Evolutionary conservation across 495 filamentous ascomycete genomes (phyloP), one percentile per base, ranked within the genome.

Genomic region (Xylaria palmicola): DNA sequence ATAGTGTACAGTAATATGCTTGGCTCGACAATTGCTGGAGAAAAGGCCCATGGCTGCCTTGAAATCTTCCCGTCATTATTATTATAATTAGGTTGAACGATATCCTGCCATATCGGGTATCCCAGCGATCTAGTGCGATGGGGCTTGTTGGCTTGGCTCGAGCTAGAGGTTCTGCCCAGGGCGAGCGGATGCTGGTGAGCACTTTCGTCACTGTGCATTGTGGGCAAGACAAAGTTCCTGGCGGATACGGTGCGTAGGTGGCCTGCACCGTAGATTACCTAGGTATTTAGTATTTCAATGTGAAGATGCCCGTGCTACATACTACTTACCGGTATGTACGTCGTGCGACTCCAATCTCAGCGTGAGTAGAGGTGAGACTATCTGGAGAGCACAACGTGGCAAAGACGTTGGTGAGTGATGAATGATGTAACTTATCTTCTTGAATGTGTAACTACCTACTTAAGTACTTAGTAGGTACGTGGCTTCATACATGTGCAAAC

Each of bases 171-270:
- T n/a, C 22, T 24, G 24, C 50, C 19, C 13, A 53, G 26, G 19
- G 29, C 27, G 32, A 5, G 32, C 32, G 19, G 24, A 24, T n/a
- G 34, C 29, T 41, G 51, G 51, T 22, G 22, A 54, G 22, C 12
- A n/a, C 56, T 59, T 59, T 59, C 56, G 56, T 59, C 56, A 59
- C 56, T 51, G 34, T 51, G 47, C 45, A 59, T 59, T 17, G 17
- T 17, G 26, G 44, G 10, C 27, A 41, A 44, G 53, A 12, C 29
- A 32, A 19, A 44, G 53, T 34, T 56, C 37, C 53, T 34, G 27
- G 24, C 39, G 22, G 24, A 43, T n/a, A 56, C n/a, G n/a, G n/a
- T n/a, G n/a, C n/a, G n/a, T n/a, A n/a, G n/a, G n/a, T n/a, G n/a
- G n/a, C n/a, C n/a, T n/a, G n/a, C n/a, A n/a, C n/a, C n/a, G n/a